phyloP scores from a whole-genome alignment of 2,329 filamentous ascomycete genomes.

The Aureobasidium sp. region DNA sequence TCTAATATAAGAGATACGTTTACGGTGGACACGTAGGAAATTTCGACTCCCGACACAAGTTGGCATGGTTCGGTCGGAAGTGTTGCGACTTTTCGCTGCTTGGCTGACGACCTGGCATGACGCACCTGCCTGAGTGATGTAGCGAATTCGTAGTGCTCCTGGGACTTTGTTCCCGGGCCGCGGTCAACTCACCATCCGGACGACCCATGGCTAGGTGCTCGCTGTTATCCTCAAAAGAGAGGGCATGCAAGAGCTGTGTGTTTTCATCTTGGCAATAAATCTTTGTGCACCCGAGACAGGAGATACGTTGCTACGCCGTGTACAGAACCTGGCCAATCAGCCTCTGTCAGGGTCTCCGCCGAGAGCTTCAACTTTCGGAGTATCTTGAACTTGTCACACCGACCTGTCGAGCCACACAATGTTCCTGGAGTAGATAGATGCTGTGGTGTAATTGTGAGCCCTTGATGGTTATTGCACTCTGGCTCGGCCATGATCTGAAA shows the following conservation, averaged over 20 bases:
- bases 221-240: not conserved
- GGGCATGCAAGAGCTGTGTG: not conserved
- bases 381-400: no score
- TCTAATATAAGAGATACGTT: not conserved
- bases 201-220: not conserved
- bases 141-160: not conserved
- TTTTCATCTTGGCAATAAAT: not conserved
- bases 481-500: no score
- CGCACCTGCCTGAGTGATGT: not conserved
- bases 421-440: no score
- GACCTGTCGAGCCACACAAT: no score
- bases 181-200: not conserved
- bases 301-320: not conserved
- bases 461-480: no score
- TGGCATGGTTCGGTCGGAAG: not conserved
- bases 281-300: not conserved
- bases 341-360: not conserved
- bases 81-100: not conserved
- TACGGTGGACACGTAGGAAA: not conserved
- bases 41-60: not conserved
- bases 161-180: not conserved
- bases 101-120: slow-evolving; percentile 5
- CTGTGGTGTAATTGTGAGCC: no score
- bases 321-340: slow-evolving; percentile 4
- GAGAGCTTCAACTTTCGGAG: not conserved